These are phyloP conservation scores for Apiospora aurea DNA, from an alignment of 2,329 filamentous ascomycete species.

Conservation along the genomic window DNA sequence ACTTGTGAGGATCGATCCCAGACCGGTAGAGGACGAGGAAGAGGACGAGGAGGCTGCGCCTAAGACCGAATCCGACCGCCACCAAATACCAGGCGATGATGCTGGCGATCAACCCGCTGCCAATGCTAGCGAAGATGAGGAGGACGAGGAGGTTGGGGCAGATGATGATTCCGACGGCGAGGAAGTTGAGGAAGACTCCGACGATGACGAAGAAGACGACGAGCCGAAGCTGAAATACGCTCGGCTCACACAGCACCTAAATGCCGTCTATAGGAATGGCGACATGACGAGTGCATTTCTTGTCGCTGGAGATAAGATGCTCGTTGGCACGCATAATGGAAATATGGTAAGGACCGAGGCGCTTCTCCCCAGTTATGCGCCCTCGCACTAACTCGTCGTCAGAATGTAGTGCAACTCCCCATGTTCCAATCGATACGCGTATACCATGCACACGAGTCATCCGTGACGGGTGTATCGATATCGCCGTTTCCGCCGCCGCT, in stretches of 20 bases:
- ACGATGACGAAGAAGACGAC: slow-evolving; percentile 86
- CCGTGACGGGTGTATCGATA: slow-evolving; percentile 86
- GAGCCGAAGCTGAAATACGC: slow-evolving; percentile 95
- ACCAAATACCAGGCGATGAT: slow-evolving; percentile 2
- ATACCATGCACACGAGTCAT: slow-evolving; percentile 93
- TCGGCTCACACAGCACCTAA: slow-evolving; percentile 81
- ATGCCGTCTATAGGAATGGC: slow-evolving; percentile 86
- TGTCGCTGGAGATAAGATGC: slow-evolving; percentile 96
- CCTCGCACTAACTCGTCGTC: slow-evolving; percentile 24
- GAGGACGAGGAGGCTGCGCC: slow-evolving; percentile 26
- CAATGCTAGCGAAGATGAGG: slow-evolving; percentile 26
- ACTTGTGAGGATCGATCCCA: slow-evolving; percentile 27
- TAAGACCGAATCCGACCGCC: not conserved
- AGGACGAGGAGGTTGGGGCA: slow-evolving; percentile 47
- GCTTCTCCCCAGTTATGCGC: slow-evolving; percentile 22
- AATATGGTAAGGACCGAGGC: slow-evolving; percentile 75
- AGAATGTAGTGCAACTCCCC: slow-evolving; percentile 88
- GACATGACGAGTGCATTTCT: slow-evolving; percentile 93
- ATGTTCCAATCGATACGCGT: slow-evolving; percentile 81
- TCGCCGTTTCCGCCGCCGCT: slow-evolving; percentile 81
- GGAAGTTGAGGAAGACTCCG: slow-evolving; percentile 70
- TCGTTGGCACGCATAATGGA: slow-evolving; percentile 94
- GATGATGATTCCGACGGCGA: slow-evolving; percentile 55
- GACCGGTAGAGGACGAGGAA: slow-evolving; percentile 31
- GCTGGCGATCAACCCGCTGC: slow-evolving; percentile 7